These are phyloP conservation scores for Suzukiozyma palmioleophila DNA, from an alignment of 1,139 yeast genomes.

Conservation along the genomic window DNA sequence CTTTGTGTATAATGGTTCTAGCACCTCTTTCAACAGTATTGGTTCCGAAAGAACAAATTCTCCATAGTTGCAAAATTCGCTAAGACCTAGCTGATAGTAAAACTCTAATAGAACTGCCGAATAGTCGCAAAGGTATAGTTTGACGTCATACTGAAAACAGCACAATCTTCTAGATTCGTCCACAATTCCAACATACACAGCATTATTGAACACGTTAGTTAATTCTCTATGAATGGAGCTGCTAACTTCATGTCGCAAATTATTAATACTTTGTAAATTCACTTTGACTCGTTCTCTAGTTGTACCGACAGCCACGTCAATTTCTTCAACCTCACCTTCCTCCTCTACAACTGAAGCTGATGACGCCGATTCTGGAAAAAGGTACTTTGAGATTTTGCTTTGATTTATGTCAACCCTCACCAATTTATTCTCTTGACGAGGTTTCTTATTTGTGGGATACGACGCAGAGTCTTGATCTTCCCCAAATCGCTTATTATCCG, in stretches of 20 bases:
- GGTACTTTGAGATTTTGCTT: slow-evolving; percentile 15
- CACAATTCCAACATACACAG: slow-evolving; percentile 78
- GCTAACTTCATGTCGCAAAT: slow-evolving; percentile 50
- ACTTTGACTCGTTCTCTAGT: slow-evolving; percentile 25
- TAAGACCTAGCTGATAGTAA: slow-evolving; percentile 75
- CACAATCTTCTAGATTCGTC: slow-evolving; percentile 67
- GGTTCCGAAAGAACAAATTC: slow-evolving; percentile 43
- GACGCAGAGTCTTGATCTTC: slow-evolving; percentile 13
- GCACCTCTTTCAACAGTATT: slow-evolving; percentile 23
- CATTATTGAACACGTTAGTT: slow-evolving; percentile 64
- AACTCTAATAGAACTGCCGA: slow-evolving; percentile 63
- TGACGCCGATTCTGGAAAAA: slow-evolving; percentile 2
- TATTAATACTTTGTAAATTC: slow-evolving; percentile 54
- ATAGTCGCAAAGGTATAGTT: slow-evolving; percentile 75
- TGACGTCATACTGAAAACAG: slow-evolving; percentile 80
- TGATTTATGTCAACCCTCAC: slow-evolving; percentile 67
- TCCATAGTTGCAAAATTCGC: slow-evolving; percentile 84
- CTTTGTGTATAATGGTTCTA: slow-evolving; percentile 21
- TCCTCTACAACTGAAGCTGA: slow-evolving; percentile 2
- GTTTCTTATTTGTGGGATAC: slow-evolving; percentile 20
- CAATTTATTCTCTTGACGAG: slow-evolving; percentile 56
- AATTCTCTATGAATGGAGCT: slow-evolving; percentile 45
- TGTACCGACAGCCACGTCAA: slow-evolving; percentile 2
- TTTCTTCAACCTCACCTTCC: slow-evolving; percentile 6
- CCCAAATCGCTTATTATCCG: slow-evolving; percentile 13